A percentile compares a stretch with the other conserved stretches of the same genome.
Conservation (phyloP, 1,284 basidiomycete genomes). For the Chalciporus piperatoides region DNA sequence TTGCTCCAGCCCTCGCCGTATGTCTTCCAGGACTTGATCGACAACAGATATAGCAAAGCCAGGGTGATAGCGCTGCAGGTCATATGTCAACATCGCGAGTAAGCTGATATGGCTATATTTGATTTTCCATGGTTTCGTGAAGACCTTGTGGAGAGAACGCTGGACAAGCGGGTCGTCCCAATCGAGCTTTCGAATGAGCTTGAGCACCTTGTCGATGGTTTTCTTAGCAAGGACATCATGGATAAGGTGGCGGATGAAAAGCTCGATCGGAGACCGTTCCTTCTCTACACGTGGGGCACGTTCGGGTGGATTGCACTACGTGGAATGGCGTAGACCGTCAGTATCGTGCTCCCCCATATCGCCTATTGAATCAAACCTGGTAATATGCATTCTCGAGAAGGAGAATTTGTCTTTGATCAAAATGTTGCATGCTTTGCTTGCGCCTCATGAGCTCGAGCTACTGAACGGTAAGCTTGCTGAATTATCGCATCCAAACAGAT, state of each 20-base stretch:
- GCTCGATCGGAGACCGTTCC: conserved; percentile 82
- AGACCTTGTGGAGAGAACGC: conserved; percentile 68
- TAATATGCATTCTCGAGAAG: conserved; percentile 98
- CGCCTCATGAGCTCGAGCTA: conserved; percentile 92
- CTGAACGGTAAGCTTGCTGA: conserved; percentile 10
- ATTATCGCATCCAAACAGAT: conserved; percentile 1
- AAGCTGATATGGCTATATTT: conserved; percentile 88
- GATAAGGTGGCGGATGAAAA: conserved; percentile 91
- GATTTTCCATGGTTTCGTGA: conserved; percentile 96
- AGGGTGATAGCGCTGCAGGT: conserved; percentile 89
- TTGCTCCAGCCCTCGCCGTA: conserved; percentile 87
- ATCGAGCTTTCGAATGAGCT: conserved; percentile 88
- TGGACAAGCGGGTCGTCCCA: conserved; percentile 78
- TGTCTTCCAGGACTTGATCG: conserved; percentile 92
- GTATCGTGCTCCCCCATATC: conserved; percentile 1
- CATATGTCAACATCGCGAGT: conserved; percentile 92
- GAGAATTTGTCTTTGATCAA: conserved; percentile 86
- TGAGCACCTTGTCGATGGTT: conserved; percentile 90
- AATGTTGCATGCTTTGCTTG: conserved; percentile 89
- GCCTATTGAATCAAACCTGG: conserved; percentile 52
- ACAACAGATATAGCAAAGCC: conserved; percentile 86
- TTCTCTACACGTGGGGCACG: conserved; percentile 83
- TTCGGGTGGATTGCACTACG: conserved; percentile 94
- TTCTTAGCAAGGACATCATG: conserved; percentile 89
- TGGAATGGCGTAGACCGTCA: conserved; percentile 7